Evolutionary conservation across 2,329 filamentous ascomycete species (phyloP), one percentile per base, ranked within the genome.

Genomic region (Annulohypoxylon truncatum): DNA sequence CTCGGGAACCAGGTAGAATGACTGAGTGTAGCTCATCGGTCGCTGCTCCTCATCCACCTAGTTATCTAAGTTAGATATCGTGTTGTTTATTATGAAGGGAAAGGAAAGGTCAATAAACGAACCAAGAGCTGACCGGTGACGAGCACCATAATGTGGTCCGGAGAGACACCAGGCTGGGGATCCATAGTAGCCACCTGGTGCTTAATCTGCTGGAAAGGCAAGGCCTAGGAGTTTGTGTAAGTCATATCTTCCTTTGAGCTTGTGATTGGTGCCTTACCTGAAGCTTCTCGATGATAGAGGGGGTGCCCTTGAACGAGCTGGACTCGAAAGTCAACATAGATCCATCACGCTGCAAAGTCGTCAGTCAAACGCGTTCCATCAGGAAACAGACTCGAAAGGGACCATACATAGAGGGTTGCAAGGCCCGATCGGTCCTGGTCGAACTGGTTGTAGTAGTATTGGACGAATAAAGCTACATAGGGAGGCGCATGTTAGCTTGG

Each of bases 321-420:
- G 86, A 89, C 86, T 98, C 93, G 77, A 97, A 98, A 53, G 95
- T 97, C 81, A 98, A 86, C 92, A 97, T 97, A 51, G 96, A 98
- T 66, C 90, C 80, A 3, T 91, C 87, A 76, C 92, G 89, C 93
- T 97, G 73, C 76, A 62, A 0, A 38, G 53, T 26, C 9, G 47
- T 74, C 70, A 74, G 71, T 53, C 57, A 9, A 26, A 2, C 10
- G 38, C 9, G 28, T 6, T 31, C 18, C 13, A 13, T 7, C 29
- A 15, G 2, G 26, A 3, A 20, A 35, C 7, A 22, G 47, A 28
- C 29, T 26, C 29, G 12, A n/a, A 20, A 31, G 8, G n/a, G 2
- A 59, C 75, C 92, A 77, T 88, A 97, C 95, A 85, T 97, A 98
- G 83, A 97, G 92, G 67, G 82, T 76, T 12, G 80, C 81, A 44